Evolutionary conservation across 345 rosid species (phyloP).

Genomic region (Turritis glabra): DNA sequence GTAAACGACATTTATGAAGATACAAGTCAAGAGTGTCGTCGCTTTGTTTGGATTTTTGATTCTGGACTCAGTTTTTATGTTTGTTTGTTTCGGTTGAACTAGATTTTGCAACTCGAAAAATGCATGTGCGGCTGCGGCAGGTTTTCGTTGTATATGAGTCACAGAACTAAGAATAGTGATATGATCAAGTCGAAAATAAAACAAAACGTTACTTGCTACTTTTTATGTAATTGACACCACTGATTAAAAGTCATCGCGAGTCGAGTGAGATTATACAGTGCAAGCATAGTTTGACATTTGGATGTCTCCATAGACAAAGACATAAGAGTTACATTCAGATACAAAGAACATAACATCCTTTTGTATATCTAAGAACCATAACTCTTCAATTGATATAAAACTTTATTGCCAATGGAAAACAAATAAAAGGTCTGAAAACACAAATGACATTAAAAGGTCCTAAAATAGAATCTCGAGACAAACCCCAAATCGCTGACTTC

Average conservation of each 20-base stretch:
- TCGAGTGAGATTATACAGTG: background rate
- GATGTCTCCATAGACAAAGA: background rate
- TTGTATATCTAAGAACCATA: background rate
- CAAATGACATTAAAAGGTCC: constrained; percentile 8
- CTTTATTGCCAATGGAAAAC: constrained; percentile 21
- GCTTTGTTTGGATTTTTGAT: background rate
- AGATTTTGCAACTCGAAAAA: too few relatives aligned
- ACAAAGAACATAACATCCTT: background rate
- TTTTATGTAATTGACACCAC: background rate
- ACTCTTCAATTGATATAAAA: background rate
- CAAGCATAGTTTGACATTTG: background rate
- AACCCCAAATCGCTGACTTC: constrained; percentile 19
- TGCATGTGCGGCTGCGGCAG: too few relatives aligned
- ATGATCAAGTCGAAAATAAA: background rate
- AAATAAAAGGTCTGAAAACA: constrained; percentile 6
- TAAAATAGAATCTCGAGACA: constrained; percentile 21
- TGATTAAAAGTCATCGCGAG: background rate
- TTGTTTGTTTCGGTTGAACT: background rate
- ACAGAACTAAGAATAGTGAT: too few relatives aligned
- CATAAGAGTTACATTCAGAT: background rate
- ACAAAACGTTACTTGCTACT: background rate
- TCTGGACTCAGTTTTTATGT: background rate
- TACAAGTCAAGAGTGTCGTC: too few relatives aligned
- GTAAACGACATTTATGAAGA: too few relatives aligned
- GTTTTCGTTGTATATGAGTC: too few relatives aligned